Evolutionary conservation across 1,284 basidiomycete species (phyloP).

Genomic region (Mycosarcoma maydis): DNA sequence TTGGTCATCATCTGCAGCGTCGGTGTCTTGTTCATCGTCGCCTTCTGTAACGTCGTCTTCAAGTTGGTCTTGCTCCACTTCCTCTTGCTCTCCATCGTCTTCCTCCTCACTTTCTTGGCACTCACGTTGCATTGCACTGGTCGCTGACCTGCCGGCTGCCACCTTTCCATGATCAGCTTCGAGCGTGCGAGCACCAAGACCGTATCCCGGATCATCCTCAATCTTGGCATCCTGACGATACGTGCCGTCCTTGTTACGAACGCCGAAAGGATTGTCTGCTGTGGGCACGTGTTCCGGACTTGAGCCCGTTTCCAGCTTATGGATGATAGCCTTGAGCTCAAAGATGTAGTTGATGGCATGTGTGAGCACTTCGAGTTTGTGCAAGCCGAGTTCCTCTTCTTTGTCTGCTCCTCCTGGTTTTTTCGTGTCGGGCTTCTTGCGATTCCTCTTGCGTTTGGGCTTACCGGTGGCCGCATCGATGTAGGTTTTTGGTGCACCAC

Average conservation of each 20-base stretch:
- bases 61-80: conserved; percentile 33
- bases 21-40: conserved; percentile 21
- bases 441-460: conserved; percentile 54
- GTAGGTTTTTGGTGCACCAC: conserved; percentile 39
- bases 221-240: conserved; percentile 37
- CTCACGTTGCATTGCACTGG: neutral
- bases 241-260: conserved; percentile 21
- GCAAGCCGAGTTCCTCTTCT: conserved; percentile 58
- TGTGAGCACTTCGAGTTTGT: conserved; percentile 60
- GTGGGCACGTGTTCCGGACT: conserved; percentile 28
- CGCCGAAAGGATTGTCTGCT: conserved; percentile 43
- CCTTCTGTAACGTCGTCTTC: conserved; percentile 23
- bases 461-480: conserved; percentile 53
- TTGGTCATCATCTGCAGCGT: conserved; percentile 5
- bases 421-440: conserved; percentile 45
- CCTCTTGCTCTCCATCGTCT: conserved; percentile 16
- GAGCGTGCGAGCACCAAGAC: conserved; percentile 1
- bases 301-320: conserved; percentile 47
- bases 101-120: neutral
- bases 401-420: conserved; percentile 34
- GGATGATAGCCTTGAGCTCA: conserved; percentile 53
- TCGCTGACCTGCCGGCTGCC: neutral
- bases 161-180: neutral
- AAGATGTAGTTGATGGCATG: conserved; percentile 64
- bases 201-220: conserved; percentile 30